Conservation (phyloP, 805 yeast genomes). For the Metschnikowia aberdeeniae region DNA sequence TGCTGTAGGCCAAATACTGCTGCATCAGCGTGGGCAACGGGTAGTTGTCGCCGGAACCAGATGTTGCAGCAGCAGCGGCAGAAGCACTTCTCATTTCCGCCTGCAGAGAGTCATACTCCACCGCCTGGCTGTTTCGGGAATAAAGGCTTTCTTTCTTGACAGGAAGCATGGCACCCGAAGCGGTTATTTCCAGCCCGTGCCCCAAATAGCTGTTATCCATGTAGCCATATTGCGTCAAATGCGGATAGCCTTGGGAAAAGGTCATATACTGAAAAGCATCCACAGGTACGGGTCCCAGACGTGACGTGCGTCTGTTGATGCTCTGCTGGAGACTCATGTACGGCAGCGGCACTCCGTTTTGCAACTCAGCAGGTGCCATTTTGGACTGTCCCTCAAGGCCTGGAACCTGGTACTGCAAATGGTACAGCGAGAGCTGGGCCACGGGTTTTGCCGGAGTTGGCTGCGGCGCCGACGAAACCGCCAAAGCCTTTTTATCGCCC, state of each 20-base stretch:
- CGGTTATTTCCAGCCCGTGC: no score
- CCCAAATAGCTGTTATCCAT: constrained; percentile 1
- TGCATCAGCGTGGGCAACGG: constrained; percentile 11
- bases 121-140: no score
- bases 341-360: background rate
- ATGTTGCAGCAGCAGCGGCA: background rate
- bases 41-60: background rate
- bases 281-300: background rate
- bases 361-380: background rate
- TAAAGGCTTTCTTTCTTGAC: no score
- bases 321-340: background rate
- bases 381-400: background rate
- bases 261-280: constrained; percentile 2
- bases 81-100: background rate
- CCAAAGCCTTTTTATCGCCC: background rate
- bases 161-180: no score
- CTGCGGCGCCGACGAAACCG: background rate
- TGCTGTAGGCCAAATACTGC: constrained; percentile 7
- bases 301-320: background rate
- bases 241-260: constrained; percentile 2
- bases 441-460: background rate
- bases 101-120: constrained; percentile 4
- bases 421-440: constrained; percentile 2
- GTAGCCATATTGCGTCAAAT: constrained; percentile 2
- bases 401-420: background rate